These are phyloP conservation scores for Capniomyces stellatus DNA, from an alignment of 371 early-diverging fungal species.

Conservation along the genomic window DNA sequence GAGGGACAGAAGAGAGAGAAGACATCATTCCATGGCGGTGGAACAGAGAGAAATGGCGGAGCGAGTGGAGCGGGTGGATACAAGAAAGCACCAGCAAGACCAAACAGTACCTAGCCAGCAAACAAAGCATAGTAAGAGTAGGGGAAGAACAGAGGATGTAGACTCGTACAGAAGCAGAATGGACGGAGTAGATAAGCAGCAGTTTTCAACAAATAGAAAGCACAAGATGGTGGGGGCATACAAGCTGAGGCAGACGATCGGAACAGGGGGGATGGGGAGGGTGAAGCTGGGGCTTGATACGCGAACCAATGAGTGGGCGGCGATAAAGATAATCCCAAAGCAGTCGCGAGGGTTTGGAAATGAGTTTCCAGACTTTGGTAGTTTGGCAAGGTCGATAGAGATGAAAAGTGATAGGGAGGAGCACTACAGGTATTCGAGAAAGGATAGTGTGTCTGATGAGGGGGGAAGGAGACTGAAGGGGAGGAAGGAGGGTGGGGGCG, in stretches of 20 bases:
- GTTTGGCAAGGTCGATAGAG: background rate
- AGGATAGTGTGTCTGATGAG: background rate
- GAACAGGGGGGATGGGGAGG: slow-evolving; percentile 94
- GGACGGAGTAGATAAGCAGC: no score
- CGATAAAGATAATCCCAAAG: slow-evolving; percentile 2
- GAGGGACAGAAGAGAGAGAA: no score
- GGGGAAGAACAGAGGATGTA: no score
- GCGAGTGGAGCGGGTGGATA: no score
- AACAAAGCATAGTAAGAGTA: no score
- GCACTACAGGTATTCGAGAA: background rate
- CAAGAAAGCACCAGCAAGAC: no score
- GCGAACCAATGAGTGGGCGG: slow-evolving; percentile 70
- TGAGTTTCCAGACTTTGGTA: background rate
- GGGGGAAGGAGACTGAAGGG: background rate
- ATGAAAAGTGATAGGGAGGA: no score
- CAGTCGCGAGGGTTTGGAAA: slow-evolving; percentile 6
- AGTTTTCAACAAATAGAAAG: no score
- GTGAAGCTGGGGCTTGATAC: slow-evolving; percentile 87
- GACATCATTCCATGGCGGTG: no score
- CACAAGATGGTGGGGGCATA: slow-evolving; percentile 52
- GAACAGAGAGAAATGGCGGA: no score
- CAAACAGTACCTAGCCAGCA: no score
- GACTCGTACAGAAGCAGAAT: no score
- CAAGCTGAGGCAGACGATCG: slow-evolving; percentile 74
- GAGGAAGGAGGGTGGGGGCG: background rate